Conservation (phyloP, 495 filamentous ascomycete genomes). For the Xylaria bambusicola region DNA sequence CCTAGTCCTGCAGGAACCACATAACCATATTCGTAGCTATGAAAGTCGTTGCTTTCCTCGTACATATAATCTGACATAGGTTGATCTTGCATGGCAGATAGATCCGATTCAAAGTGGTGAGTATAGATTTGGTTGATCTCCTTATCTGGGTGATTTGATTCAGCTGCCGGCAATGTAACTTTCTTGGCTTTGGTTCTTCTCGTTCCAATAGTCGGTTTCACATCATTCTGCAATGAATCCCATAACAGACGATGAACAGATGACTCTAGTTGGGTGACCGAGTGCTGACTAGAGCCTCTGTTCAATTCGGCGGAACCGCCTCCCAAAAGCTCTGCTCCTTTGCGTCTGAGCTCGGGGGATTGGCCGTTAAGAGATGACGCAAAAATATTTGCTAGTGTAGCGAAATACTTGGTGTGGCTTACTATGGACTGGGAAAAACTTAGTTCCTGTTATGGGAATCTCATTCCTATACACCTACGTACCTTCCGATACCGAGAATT, state of each 20-base stretch:
- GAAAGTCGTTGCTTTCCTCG: background rate
- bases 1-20: background rate
- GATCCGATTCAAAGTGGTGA: background rate
- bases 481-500: conserved; percentile 46
- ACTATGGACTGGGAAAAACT: conserved; percentile 30
- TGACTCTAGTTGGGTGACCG: conserved; percentile 1
- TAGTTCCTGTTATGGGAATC: background rate
- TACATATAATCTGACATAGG: conserved; percentile 2
- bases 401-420: conserved; percentile 22
- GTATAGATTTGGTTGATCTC: background rate
- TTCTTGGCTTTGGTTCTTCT: background rate
- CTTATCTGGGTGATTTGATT: background rate
- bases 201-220: conserved; percentile 22
- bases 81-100: background rate
- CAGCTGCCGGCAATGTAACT: background rate
- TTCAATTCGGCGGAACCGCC: background rate
- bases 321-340: conserved; percentile 17
- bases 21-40: background rate
- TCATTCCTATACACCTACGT: background rate
- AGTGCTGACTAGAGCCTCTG: background rate
- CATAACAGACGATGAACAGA: conserved; percentile 25
- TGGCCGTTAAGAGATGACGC: conserved; percentile 21
- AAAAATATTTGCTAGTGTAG: conserved; percentile 29
- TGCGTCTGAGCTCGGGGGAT: conserved; percentile 25
- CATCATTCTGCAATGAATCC: conserved; percentile 23